Conservation (phyloP, 2,329 filamentous ascomycete species). For the Aspergillus hiratsukae region DNA sequence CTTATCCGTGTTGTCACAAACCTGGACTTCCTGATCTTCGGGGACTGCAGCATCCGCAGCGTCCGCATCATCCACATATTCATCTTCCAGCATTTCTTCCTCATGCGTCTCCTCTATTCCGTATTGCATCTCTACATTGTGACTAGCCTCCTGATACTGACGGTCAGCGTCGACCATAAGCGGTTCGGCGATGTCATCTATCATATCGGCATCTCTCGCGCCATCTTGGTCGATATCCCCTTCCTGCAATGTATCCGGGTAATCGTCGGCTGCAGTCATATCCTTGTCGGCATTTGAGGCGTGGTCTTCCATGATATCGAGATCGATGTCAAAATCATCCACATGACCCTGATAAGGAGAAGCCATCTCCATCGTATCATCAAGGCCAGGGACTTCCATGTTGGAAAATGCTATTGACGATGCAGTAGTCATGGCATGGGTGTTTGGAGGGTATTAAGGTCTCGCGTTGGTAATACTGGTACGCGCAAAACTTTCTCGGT, state of each 20-base stretch:
- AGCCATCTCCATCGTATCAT: conserved; percentile 44
- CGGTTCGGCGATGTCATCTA: conserved; percentile 40
- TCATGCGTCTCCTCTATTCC: conserved; percentile 29
- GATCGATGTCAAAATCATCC: conserved; percentile 56
- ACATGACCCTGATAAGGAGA: conserved; percentile 38
- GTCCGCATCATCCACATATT: conserved; percentile 33
- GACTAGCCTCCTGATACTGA: conserved; percentile 21
- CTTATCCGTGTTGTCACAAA: conserved; percentile 6
- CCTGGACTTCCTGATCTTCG: conserved; percentile 15
- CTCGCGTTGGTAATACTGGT: not conserved
- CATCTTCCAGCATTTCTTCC: conserved; percentile 38
- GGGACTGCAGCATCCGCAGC: conserved; percentile 28
- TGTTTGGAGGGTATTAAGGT: conserved; percentile 9
- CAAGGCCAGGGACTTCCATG: conserved; percentile 36
- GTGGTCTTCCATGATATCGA: conserved; percentile 55
- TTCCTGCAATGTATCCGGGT: conserved; percentile 25
- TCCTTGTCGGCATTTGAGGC: conserved; percentile 53
- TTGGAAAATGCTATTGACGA: conserved; percentile 25
- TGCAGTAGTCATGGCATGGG: conserved; percentile 31
- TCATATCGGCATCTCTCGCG: conserved; percentile 44
- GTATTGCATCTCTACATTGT: conserved; percentile 29
- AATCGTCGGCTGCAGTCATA: conserved; percentile 40
- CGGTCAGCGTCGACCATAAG: conserved; percentile 36
- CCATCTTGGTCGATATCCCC: conserved; percentile 28
- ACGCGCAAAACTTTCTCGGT: conserved; percentile 18